Evolutionary conservation across 176 grass and related monocot genomes (phyloP), one percentile per base, ranked within the genome.

Genomic region (Paspalum notatum): DNA sequence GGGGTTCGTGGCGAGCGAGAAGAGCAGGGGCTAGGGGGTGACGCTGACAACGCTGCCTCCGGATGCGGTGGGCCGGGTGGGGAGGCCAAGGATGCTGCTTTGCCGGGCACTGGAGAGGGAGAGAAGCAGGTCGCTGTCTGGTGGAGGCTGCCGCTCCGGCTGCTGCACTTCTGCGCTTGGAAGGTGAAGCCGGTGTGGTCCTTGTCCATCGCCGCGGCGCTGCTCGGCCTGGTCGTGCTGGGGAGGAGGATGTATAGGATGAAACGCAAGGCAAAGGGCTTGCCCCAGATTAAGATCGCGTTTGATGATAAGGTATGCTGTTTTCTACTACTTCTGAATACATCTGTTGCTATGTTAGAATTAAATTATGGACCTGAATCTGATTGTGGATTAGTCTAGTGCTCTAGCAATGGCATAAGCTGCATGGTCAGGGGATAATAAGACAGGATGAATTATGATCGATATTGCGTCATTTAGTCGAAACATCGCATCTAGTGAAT

Each of bases 221-320:
- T 94, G 17, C 67, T 94, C 12, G 89, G 92, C 38, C 47, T 91
- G 65, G 18, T 81, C 10, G 27, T 91, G 54, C 81, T 94, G 5
- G 77, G 92, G 18, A 91, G 84, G 89, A 91, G 80, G 80, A 82
- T 89, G 81, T 89, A 91, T 46, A 87, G 47, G 86, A 84, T 89
- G 86, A 89, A 77, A 77, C 81, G 21, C 53, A 91, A 91, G 56
- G 64, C 67, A 38, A 67, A 0, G 62, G 81, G 84, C 37, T 57
- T 94, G 86, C 85, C 85, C 2, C 80, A 83, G 67, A 87, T 87
- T 55, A 89, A 87, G 81, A 58, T 91, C 8, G 65, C 64, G 6
- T 50, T 89, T 77, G 92, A 94, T 82, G 83, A 89, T 42, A 91
- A 87, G 92, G 92, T 94, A 15, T 87, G 27, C 9, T 53, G 32